Conservation (phyloP, 2,329 filamentous ascomycete genomes). For the Aspergillus quadricinctus region DNA sequence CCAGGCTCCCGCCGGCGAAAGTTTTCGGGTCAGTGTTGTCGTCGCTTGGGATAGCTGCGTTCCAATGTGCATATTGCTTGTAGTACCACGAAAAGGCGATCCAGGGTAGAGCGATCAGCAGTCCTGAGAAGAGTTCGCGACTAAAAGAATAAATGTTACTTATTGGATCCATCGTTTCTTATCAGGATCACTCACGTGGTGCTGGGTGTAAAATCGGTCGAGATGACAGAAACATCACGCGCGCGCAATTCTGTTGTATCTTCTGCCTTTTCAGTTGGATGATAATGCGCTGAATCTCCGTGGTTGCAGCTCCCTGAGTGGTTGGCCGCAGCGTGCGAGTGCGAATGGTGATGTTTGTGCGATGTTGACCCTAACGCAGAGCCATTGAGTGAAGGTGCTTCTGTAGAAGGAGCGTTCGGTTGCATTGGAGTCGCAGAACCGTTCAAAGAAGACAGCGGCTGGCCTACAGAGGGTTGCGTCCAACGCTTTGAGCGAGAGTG, state of each 20-base stretch:
- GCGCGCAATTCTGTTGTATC: neutral
- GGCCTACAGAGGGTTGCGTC: slow-evolving; percentile 24
- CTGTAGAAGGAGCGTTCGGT: slow-evolving; percentile 12
- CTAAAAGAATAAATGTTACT: slow-evolving; percentile 18
- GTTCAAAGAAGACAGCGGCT: slow-evolving; percentile 20
- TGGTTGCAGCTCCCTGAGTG: neutral
- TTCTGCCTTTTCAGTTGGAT: neutral
- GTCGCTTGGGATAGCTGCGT: slow-evolving; percentile 4
- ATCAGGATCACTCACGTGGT: slow-evolving; percentile 12
- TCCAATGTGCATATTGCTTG: slow-evolving; percentile 19
- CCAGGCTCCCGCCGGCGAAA: slow-evolving; percentile 11
- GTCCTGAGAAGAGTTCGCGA: slow-evolving; percentile 47
- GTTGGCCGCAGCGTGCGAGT: slow-evolving; percentile 26
- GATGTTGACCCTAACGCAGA: slow-evolving; percentile 22
- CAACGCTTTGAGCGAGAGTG: slow-evolving; percentile 32
- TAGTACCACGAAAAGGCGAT: slow-evolving; percentile 35
- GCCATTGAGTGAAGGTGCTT: slow-evolving; percentile 18
- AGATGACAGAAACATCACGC: neutral
- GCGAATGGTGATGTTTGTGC: slow-evolving; percentile 33
- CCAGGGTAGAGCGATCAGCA: slow-evolving; percentile 40
- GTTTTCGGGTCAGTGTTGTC: slow-evolving; percentile 3
- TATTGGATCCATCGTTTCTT: neutral
- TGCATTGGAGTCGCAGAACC: slow-evolving; percentile 15
- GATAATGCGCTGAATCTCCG: neutral
- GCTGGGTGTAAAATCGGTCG: slow-evolving; percentile 2